These are phyloP conservation scores for Erigeron canadensis DNA, from an alignment of 129 eudicot genomes.

Conservation along the genomic window DNA sequence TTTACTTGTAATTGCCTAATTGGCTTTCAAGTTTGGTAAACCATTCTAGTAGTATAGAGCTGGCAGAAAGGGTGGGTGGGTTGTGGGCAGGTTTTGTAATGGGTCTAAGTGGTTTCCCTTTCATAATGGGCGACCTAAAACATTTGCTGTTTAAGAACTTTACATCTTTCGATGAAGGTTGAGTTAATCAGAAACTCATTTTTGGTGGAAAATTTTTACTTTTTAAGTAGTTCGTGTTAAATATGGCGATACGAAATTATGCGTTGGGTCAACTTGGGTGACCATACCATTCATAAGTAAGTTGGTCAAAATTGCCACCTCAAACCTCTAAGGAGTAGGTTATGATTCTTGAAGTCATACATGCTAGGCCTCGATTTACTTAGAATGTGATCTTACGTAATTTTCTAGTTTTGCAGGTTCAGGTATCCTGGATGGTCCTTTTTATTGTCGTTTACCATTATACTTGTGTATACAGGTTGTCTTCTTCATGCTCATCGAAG, in stretches of 20 bases:
- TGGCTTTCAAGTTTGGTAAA: conserved; percentile 6
- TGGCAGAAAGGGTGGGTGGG: neutral
- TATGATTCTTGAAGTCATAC: neutral
- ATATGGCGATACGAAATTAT: conserved; percentile 4
- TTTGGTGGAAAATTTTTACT: no score
- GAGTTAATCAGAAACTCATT: no score
- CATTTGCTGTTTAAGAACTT: neutral
- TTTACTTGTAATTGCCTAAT: neutral
- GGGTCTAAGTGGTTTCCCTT: neutral
- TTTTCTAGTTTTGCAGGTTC: conserved; percentile 84
- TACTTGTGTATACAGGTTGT: conserved; percentile 78
- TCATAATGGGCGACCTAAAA: neutral
- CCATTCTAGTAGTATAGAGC: neutral
- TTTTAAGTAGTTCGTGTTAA: neutral
- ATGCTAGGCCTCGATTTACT: neutral
- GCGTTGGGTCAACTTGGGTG: neutral
- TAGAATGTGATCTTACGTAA: conserved; percentile 50
- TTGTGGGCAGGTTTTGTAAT: neutral
- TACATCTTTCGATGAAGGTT: no score
- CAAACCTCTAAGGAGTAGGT: neutral
- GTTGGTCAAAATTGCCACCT: neutral
- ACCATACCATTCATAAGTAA: neutral
- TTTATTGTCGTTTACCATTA: conserved; percentile 51
- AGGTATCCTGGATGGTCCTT: conserved; percentile 56
- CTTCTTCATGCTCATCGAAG: conserved; percentile 36